Percentiles rank a stretch among this genome's conserved stretches.
Evolutionary conservation across 208 protist genomes (phyloP).

Genomic region (Leptomonas seymouri): DNA sequence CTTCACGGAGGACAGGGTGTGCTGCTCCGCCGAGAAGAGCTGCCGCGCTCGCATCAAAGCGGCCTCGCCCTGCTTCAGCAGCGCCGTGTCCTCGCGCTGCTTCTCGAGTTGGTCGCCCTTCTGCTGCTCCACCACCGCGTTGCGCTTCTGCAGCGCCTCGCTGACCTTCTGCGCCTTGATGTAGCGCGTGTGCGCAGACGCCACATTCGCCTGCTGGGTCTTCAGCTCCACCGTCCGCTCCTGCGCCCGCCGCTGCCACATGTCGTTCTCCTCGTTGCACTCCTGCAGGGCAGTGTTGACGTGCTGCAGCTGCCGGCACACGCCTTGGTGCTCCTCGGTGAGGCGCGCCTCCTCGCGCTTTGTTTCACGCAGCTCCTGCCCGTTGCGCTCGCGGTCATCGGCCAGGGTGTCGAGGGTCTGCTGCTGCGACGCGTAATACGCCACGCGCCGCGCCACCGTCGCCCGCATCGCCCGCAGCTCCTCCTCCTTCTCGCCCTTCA

Average conservation of each 20-base stretch:
- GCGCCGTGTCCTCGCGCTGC: conserved; percentile 39
- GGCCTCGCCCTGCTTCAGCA: conserved; percentile 49
- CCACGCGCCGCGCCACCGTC: conserved; percentile 47
- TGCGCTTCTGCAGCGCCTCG: conserved; percentile 72
- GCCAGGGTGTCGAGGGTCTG: conserved; percentile 58
- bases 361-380: conserved; percentile 43
- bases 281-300: conserved; percentile 86
- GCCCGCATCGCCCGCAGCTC: conserved; percentile 72
- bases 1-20: conserved; percentile 37
- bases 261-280: conserved; percentile 88
- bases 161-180: conserved; percentile 59
- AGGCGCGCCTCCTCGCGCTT: conserved; percentile 54
- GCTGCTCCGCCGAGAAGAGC: conserved; percentile 47
- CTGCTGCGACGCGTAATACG: conserved; percentile 43
- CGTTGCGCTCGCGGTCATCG: conserved; percentile 55
- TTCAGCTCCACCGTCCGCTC: conserved; percentile 69
- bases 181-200: conserved; percentile 44
- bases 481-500: conserved; percentile 82
- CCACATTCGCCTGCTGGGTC: conserved; percentile 58
- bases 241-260: conserved; percentile 60
- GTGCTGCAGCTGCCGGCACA: conserved; percentile 79
- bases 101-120: conserved; percentile 60
- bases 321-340: conserved; percentile 82
- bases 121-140: conserved; percentile 62
- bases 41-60: conserved; percentile 50